Evolutionary conservation across 1,139 yeast species (phyloP).

Genomic region (Lodderomyces orthopsilosis): DNA sequence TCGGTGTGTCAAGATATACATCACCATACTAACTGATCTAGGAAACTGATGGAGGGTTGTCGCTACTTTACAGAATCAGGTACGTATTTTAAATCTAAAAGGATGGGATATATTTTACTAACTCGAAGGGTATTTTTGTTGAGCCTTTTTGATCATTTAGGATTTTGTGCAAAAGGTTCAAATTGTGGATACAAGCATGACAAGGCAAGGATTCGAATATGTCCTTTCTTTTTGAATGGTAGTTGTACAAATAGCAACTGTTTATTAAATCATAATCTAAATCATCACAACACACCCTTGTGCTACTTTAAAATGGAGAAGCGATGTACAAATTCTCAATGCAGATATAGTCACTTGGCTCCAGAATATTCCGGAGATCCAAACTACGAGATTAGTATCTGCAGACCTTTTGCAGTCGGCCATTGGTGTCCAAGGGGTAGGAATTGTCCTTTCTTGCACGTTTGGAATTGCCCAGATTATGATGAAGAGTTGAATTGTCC

Average conservation of each 20-base stretch:
- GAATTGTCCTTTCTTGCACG: slow-evolving; percentile 56
- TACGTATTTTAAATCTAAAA: slow-evolving; percentile 15
- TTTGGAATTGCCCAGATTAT: slow-evolving; percentile 68
- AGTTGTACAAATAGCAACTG: slow-evolving; percentile 53
- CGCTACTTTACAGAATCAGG: slow-evolving; percentile 42
- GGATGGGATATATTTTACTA: slow-evolving; percentile 15
- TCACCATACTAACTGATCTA: slow-evolving; percentile 18
- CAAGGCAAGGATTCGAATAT: slow-evolving; percentile 48
- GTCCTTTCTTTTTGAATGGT: slow-evolving; percentile 48
- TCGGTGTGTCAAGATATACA: not conserved
- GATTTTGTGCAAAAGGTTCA: slow-evolving; percentile 52
- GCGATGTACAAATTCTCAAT: slow-evolving; percentile 52
- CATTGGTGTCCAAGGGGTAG: slow-evolving; percentile 69
- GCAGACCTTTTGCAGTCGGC: slow-evolving; percentile 64
- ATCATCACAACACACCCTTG: slow-evolving; percentile 63
- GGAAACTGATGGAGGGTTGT: slow-evolving; percentile 25
- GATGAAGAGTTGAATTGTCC: slow-evolving; percentile 60
- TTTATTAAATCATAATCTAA: slow-evolving; percentile 53
- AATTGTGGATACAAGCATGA: slow-evolving; percentile 59
- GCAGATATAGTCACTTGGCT: slow-evolving; percentile 50
- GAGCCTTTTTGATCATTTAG: slow-evolving; percentile 30
- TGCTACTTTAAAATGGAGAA: slow-evolving; percentile 55
- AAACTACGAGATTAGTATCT: slow-evolving; percentile 44
- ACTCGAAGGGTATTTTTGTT: slow-evolving; percentile 16
- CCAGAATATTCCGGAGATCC: slow-evolving; percentile 38